Base-by-base conservation (phyloP, 495 filamentous ascomycete genomes). In the Trichoderma virens region DNA sequence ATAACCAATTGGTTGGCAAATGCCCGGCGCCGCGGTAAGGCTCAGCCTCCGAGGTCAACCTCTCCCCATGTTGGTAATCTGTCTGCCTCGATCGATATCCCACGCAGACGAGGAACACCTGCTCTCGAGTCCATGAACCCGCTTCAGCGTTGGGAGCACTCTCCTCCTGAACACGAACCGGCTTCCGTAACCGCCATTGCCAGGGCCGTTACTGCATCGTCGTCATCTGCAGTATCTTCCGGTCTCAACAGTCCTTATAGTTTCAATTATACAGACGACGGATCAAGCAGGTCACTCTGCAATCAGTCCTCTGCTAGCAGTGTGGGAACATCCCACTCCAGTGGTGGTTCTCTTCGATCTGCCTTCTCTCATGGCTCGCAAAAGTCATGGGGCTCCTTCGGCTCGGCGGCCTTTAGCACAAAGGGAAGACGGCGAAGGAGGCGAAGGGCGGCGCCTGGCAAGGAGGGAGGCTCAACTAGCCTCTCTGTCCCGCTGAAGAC, bases 1-100 rank as follows among this genome's bases (percentile, higher is more conserved):
- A 90, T 95, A 61, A 85, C 85, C 28, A 93, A 93, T 70, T 94
- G 90, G 91, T 82, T 95, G 13, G 91, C 91, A 61, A 95, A 95
- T 72, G 89, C 90, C 63, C 86, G 90, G 43, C 83, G 91, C 39
- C 80, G 90, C 63, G 85, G 87, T 64, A 93, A 93, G 78, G 83
- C 87, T 62, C 82, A 83, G 31, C 77, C 83, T 30, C 77, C 81
- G 25, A 76, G 82, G 62, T 83, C 83, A 23, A 84, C 80, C 20
- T 83, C 82, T 28, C 85, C 86, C 18, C 82, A 83, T 63, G 73
- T 84, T 23, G 77, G 77, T 27, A 77, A 72, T 65, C 79, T 75
- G 68, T 70, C 81, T n/a, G 82, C 81, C 61, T 82, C 83, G 5
- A 85, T 93, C 63, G 83, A 91, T 69, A 91, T 93, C 79, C 89